Base-by-base conservation (phyloP, 179 eudicot species). In the Drosera spatulata region DNA sequence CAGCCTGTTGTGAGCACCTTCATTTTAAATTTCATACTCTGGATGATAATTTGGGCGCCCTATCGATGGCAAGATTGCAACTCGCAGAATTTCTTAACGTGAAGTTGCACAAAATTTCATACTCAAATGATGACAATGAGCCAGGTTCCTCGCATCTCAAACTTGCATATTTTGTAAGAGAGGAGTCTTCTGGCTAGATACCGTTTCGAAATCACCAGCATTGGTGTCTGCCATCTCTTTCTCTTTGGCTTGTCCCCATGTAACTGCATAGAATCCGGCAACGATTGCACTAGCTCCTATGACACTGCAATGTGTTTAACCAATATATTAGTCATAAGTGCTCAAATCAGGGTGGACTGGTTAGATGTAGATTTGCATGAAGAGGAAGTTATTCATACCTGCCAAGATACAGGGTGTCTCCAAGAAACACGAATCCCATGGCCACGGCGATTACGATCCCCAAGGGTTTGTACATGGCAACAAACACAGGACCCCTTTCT, bases 211-310 rank as follows among this genome's bases (percentile, higher is more conserved):
- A 6, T 42, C 45, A 42, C 45, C 4, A 6, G 6, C 45, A 42
- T 55, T 14, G 38, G 49, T 67, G 50, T 37, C 14, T 44, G 65
- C 73, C 11, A 37, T 65, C 43, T 61, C 71, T 55, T 76, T 82
- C 75, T 91, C 96, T 70, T 66, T 78, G 50, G 94, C 70, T 70
- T 85, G 88, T 40, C 97, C 96, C 96, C 96, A 87, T 75, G 85
- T 78, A 40, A 91, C 97, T 5, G 85, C 80, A 43, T 91, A 91
- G 73, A 90, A 87, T 54, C 97, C 95, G 41, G 78, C 61, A 5
- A 80, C 79, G 45, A 90, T 87, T 33, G 85, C 79, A 56, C 67
- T 66, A 44, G 97, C 90, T 54, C 97, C 97, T 44, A 91, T 61
- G 50, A 82, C 78, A 59, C 95, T 89, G 84, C 72, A 65, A 42